Evolutionary conservation across 805 yeast species (phyloP), one percentile per base, ranked within the genome.

Genomic region (Barnettozyma californica): DNA sequence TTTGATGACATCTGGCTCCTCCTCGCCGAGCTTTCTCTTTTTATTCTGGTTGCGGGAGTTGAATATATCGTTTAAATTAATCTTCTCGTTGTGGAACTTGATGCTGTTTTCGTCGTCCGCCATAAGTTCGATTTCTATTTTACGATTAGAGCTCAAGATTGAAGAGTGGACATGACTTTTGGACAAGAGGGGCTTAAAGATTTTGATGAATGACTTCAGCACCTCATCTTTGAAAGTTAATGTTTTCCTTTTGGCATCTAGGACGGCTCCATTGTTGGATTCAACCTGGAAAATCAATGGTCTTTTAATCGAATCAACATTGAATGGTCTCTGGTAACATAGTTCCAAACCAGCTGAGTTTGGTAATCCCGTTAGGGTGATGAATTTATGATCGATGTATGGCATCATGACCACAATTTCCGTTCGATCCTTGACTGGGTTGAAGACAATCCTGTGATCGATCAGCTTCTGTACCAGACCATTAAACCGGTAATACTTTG

Each of bases 401-500:
- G 53, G 53, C 19, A 57, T 14, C 2, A 46, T 16, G 1, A 60
- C 48, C 3, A 78, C 54, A 9, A 90, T 84, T 54, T 85, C 94
- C 53, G 81, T 80, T 1, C 56, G 52, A 2, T 61, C 56, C 0
- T 71, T 60, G 53, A 78, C 71, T 0, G 87, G 84, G 55, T 86
- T 84, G 42, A 63, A 62, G 1, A 67, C 51, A 11, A 84, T 70
- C 25, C 63, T 63, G 56, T 75, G 78, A 43, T 76, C 75, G n/a
- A 85, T 64, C 21, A 90, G 61, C 51, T 74, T 66, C 66, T 89
- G 95, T 61, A 86, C 95, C 35, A 90, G 68, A 34, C 81, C 89
- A 42, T 78, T 68, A 56, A 90, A 84, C 42, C 92, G 71, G 63
- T 87, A 90, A 66, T 85, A 90, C 41, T 77, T 73, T 54, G 95